These are phyloP conservation scores for Pezicula carpinea DNA, from an alignment of 2,329 filamentous ascomycete species.

Conservation along the genomic window DNA sequence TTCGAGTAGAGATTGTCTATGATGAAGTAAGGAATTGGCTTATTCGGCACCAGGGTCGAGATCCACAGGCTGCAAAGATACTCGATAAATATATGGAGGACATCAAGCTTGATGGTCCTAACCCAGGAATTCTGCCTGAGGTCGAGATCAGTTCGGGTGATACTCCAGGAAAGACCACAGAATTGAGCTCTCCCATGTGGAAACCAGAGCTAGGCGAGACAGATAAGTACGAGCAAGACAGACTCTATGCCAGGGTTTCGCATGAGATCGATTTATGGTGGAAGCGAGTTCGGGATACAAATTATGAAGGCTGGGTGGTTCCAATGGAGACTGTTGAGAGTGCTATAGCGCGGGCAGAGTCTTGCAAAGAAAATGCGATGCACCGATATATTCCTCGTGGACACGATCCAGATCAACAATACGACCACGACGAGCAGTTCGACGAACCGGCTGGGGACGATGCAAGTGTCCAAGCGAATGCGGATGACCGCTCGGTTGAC, in stretches of 20 bases:
- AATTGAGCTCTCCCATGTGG: conserved; percentile 26
- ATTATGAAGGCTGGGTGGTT: conserved; percentile 54
- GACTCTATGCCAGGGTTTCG: conserved; percentile 55
- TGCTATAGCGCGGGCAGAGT: conserved; percentile 51
- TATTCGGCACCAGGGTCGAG: conserved; percentile 55
- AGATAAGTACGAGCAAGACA: conserved; percentile 56
- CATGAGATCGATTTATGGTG: conserved; percentile 64
- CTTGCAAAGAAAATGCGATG: conserved; percentile 55
- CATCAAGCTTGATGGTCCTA: conserved; percentile 26
- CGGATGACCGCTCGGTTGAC: conserved; percentile 18
- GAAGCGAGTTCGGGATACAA: conserved; percentile 55
- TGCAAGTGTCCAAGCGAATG: not conserved
- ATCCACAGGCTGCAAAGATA: conserved; percentile 48
- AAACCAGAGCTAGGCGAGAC: conserved; percentile 34
- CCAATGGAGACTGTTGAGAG: conserved; percentile 57
- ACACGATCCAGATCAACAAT: conserved; percentile 31
- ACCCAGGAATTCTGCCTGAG: conserved; percentile 22
- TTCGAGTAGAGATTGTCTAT: conserved; percentile 53
- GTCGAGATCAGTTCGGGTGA: conserved; percentile 6
- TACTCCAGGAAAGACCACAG: conserved; percentile 10
- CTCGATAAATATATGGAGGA: conserved; percentile 47
- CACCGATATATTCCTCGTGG: conserved; percentile 37
- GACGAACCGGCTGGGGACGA: conserved; percentile 33
- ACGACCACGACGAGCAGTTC: conserved; percentile 47
- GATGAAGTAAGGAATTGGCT: conserved; percentile 59